Base-by-base conservation (phyloP, 2,329 filamentous ascomycete species). In the Pseudogymnoascus verrucosus region DNA sequence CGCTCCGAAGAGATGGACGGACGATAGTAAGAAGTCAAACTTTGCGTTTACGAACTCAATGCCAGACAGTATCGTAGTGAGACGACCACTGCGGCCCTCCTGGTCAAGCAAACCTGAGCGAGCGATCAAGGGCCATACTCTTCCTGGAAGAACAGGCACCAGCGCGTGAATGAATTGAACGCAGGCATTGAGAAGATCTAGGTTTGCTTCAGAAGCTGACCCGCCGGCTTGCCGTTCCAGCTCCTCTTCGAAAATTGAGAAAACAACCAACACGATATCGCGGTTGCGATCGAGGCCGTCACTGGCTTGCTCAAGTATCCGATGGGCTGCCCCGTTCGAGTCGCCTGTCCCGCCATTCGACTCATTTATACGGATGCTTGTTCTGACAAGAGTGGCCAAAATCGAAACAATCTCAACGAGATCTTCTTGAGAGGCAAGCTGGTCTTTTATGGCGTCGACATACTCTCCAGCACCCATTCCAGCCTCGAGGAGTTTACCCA, bases 81-180 rank as follows among this genome's bases (percentile, higher is more conserved):
- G 82, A 65, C 89, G 87, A 10, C 91, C 90, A 12, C 87, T 87
- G 66, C 87, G 88, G 8, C 90, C 87, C 68, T 91, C 88, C 5
- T 87, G 84, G 68, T 89, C 89, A 54, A 99, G 80, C 16, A 99
- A 79, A 66, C 88, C 86, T 73, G 91, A 96, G 64, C 91, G 86
- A 3, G 88, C 86, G 70, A 99, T 82, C 73, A 93, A 90, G 3
- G 93, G 92, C 93, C 95, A 98, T 5, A 96, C 87, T 65, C 93
- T 83, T 64, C 89, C 89, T 0, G 95, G 93, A 61, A 89, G 85
- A n/a, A 89, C 69, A 8, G 82, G 80, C 26, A 95, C 76, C 16
- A 96, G 78, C 2, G 88, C 85, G 68, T 89, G 84, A 39, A 96
- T 78, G 70, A 98, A 97, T 62, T 91, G 88, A 21, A 93, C 77